These are phyloP conservation scores for Batkoa obscura DNA, from an alignment of 371 early-diverging fungal genomes.

Conservation along the genomic window DNA sequence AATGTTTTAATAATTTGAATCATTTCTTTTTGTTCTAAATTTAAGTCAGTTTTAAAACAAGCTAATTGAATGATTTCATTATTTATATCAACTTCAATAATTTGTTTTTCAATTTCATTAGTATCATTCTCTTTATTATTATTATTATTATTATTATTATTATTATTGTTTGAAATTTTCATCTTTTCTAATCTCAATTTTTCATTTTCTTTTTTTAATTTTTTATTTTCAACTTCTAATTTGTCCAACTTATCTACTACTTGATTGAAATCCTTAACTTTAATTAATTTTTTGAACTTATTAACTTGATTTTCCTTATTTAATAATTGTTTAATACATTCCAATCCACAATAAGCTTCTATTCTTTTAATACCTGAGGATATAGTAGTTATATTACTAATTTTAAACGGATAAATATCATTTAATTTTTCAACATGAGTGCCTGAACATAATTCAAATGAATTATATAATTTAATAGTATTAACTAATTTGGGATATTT, in stretches of 20 bases:
- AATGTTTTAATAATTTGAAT: background rate
- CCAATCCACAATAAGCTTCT: conserved; percentile 49
- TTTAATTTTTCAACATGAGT: conserved; percentile 46
- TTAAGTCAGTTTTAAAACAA: background rate
- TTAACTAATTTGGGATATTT: conserved; percentile 45
- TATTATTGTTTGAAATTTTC: background rate
- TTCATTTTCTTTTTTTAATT: background rate
- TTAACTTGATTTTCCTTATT: conserved; percentile 25
- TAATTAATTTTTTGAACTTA: conserved; percentile 15
- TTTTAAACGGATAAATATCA: conserved; percentile 46
- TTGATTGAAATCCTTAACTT: background rate
- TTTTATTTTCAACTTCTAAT: background rate
- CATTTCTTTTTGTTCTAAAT: background rate
- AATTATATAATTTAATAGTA: conserved; percentile 28
- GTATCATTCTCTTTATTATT: background rate
- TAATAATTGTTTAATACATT: conserved; percentile 23
- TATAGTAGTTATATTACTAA: conserved; percentile 40
- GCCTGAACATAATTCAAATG: conserved; percentile 55
- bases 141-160: background rate
- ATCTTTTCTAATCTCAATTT: background rate
- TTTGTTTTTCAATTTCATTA: background rate
- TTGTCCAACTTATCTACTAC: background rate
- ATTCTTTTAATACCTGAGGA: conserved; percentile 26
- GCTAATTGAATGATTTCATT: background rate
- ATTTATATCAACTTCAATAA: background rate